Evolutionary conservation across 495 filamentous ascomycete genomes (phyloP).

Genomic region (Hyaloscypha finlandica): DNA sequence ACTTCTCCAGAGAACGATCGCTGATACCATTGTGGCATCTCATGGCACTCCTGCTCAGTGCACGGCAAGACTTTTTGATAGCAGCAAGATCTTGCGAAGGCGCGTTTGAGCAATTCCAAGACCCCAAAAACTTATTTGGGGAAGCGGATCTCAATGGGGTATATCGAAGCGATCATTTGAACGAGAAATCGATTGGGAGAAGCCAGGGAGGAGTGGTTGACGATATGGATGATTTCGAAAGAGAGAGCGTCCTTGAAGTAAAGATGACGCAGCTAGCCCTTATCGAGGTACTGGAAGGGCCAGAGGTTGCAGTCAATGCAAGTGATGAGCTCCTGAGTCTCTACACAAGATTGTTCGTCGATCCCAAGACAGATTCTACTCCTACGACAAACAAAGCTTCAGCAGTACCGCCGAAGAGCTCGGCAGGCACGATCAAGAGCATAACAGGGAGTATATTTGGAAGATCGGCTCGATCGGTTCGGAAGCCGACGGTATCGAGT

Average conservation of each 20-base stretch:
- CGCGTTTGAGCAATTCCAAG: slow-evolving; percentile 83
- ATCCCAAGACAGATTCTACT: slow-evolving; percentile 36
- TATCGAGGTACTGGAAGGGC: slow-evolving; percentile 77
- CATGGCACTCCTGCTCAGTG: slow-evolving; percentile 80
- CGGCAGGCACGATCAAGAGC: slow-evolving; percentile 70
- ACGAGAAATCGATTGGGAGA: slow-evolving; percentile 38
- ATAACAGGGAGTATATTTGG: slow-evolving; percentile 76
- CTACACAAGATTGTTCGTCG: slow-evolving; percentile 75
- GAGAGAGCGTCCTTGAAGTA: slow-evolving; percentile 79
- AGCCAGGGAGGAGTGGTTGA: slow-evolving; percentile 58
- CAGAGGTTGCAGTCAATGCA: slow-evolving; percentile 79
- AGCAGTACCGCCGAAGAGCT: slow-evolving; percentile 62
- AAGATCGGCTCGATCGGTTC: slow-evolving; percentile 38
- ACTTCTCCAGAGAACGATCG: slow-evolving; percentile 48
- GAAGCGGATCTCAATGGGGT: slow-evolving; percentile 36
- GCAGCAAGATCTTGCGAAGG: slow-evolving; percentile 82
- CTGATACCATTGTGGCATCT: slow-evolving; percentile 81
- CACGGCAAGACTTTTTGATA: slow-evolving; percentile 78
- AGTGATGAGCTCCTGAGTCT: slow-evolving; percentile 81
- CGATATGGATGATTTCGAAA: slow-evolving; percentile 75
- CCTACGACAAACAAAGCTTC: slow-evolving; percentile 19
- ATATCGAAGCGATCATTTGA: slow-evolving; percentile 57
- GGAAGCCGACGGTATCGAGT: slow-evolving; percentile 37
- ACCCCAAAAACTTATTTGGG: slow-evolving; percentile 58
- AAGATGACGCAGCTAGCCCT: slow-evolving; percentile 93